phyloP scores from a whole-genome alignment of 345 rosid species.

The Sonneratia alba region DNA sequence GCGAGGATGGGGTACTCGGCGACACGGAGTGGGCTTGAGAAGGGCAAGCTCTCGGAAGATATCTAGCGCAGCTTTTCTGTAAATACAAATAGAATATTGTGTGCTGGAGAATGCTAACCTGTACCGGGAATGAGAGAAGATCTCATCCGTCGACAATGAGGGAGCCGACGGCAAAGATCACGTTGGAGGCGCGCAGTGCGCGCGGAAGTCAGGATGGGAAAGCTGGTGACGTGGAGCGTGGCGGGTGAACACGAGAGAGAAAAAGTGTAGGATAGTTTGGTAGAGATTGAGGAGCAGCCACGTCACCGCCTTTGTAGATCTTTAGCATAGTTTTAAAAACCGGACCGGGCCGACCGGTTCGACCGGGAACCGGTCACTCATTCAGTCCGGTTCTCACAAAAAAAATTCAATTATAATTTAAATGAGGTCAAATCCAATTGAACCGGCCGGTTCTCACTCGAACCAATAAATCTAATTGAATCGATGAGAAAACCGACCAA shows the following conservation, averaged over 20 bases:
- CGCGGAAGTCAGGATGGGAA: constrained; percentile 2
- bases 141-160: neutral
- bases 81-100: neutral
- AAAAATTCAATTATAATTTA: no score
- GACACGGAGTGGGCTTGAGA: neutral
- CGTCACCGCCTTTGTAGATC: constrained; percentile 4
- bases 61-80: neutral
- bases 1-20: neutral
- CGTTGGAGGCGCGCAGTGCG: neutral
- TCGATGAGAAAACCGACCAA: no score
- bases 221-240: constrained; percentile 12
- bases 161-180: constrained; percentile 3
- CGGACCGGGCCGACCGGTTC: no score
- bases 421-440: no score
- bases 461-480: no score
- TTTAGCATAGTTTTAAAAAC: no score
- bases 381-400: no score
- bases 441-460: no score
- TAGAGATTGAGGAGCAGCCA: constrained; percentile 15
- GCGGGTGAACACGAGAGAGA: neutral
- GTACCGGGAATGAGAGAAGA: constrained; percentile 1
- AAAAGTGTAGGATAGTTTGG: constrained; percentile 11
- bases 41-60: neutral
- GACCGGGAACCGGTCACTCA: no score
- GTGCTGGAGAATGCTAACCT: neutral